phyloP scores from a whole-genome alignment of 129 eudicot genomes.

The Dittrichia graveolens region DNA sequence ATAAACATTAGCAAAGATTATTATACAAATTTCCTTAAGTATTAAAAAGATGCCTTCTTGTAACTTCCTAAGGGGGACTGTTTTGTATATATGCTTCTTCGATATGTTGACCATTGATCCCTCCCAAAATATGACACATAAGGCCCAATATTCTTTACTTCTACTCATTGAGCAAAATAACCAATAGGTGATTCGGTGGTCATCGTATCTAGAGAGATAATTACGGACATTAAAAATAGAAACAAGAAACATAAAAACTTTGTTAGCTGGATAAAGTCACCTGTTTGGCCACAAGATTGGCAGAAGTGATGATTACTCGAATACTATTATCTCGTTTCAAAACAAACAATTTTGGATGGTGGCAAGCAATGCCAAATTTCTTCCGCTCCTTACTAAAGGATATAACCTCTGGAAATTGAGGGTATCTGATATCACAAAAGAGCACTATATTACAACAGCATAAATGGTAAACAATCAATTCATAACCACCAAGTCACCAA shows the following conservation, averaged over 20 bases:
- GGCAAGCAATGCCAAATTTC: slow-evolving; percentile 82
- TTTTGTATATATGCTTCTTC: slow-evolving; percentile 2
- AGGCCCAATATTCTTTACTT: background rate
- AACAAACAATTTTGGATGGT: slow-evolving; percentile 85
- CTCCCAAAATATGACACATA: background rate
- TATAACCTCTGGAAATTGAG: slow-evolving; percentile 92
- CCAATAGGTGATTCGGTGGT: background rate
- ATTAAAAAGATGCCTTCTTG: background rate
- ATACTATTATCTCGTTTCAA: slow-evolving; percentile 76
- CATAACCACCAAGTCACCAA: slow-evolving; percentile 22
- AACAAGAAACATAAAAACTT: background rate
- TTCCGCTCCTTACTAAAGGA: slow-evolving; percentile 79
- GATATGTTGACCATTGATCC: background rate
- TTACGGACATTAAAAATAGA: background rate
- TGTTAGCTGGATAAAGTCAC: slow-evolving; percentile 33
- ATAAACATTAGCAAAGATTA: slow-evolving; percentile 17
- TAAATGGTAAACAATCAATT: slow-evolving; percentile 21
- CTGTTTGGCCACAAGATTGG: slow-evolving; percentile 84
- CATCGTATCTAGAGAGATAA: background rate
- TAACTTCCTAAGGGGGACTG: background rate
- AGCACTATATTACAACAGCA: slow-evolving; percentile 28
- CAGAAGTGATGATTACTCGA: slow-evolving; percentile 82
- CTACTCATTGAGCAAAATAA: background rate
- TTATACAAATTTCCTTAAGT: background rate
- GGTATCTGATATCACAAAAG: slow-evolving; percentile 62